These are phyloP conservation scores for Penicillium coprophilum DNA, from an alignment of 495 filamentous ascomycete species.

Conservation along the genomic window DNA sequence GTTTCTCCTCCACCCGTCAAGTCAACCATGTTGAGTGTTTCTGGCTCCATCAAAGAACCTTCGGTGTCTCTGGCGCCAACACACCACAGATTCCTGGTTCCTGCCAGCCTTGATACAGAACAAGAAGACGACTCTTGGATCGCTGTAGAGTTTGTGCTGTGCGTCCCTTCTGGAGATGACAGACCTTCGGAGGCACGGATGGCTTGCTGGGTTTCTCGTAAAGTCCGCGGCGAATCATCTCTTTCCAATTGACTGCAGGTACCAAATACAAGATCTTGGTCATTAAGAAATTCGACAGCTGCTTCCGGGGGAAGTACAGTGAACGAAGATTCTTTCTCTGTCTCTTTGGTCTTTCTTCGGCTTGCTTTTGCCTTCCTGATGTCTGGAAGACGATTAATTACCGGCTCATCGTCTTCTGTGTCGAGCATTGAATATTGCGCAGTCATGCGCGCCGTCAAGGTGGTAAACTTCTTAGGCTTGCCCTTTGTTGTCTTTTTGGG, in stretches of 20 bases:
- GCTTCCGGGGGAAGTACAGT: constrained; percentile 71
- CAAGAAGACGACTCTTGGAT: constrained; percentile 1
- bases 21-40: constrained; percentile 57
- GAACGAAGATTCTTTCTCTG: constrained; percentile 35
- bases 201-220: constrained; percentile 68
- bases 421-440: constrained; percentile 58
- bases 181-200: constrained; percentile 58
- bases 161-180: not conserved
- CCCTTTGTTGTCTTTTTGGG: constrained; percentile 51
- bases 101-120: constrained; percentile 28
- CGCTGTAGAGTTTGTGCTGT: not conserved
- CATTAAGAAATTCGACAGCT: constrained; percentile 63
- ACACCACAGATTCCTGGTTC: constrained; percentile 59
- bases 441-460: constrained; percentile 82
- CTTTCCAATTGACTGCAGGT: constrained; percentile 86
- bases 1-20: constrained; percentile 30
- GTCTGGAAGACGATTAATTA: constrained; percentile 24
- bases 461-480: constrained; percentile 72
- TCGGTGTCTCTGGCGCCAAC: constrained; percentile 63
- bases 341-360: constrained; percentile 29
- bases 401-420: constrained; percentile 11
- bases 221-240: constrained; percentile 67
- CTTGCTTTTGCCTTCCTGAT: constrained; percentile 25
- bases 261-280: constrained; percentile 85
- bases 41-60: constrained; percentile 59